phyloP scores from a whole-genome alignment of 306 rosid genomes.

The Neltuma alba region DNA sequence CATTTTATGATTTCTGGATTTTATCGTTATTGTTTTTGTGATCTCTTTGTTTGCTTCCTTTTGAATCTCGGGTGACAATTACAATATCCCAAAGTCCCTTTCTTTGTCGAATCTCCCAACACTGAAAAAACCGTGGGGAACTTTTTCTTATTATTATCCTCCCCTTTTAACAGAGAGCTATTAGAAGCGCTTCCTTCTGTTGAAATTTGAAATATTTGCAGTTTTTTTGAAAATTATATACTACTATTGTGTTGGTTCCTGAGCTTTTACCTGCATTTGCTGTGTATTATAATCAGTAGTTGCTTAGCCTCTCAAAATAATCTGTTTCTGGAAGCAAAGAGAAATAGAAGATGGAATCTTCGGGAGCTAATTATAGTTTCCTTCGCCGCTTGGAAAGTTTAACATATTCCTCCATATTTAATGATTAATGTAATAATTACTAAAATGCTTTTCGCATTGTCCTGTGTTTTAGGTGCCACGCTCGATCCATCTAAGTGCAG shows the following conservation, averaged over 20 bases:
- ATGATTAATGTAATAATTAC: background rate
- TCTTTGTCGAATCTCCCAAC: background rate
- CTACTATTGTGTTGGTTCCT: conserved; percentile 20
- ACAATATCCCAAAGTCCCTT: background rate
- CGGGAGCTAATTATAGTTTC: conserved; percentile 26
- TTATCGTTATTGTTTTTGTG: conserved; percentile 10
- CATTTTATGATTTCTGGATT: conserved; percentile 32
- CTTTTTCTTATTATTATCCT: background rate
- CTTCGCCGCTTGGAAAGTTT: conserved; percentile 26
- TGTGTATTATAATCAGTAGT: background rate
- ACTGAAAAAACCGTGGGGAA: background rate
- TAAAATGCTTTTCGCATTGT: conserved; percentile 31
- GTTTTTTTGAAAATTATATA: conserved; percentile 9
- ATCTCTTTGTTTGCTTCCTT: conserved; percentile 24
- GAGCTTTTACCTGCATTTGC: conserved; percentile 35
- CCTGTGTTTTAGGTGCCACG: conserved; percentile 50
- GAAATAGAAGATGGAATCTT: background rate
- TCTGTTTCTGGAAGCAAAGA: background rate
- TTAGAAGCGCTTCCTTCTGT: background rate
- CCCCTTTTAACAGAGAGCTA: background rate
- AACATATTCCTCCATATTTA: conserved; percentile 6
- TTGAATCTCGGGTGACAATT: conserved; percentile 24
- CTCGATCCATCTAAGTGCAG: conserved; percentile 64
- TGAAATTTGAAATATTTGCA: conserved; percentile 4
- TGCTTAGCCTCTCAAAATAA: conserved; percentile 6